Base-by-base conservation (phyloP, 2,329 filamentous ascomycete species). In the Exophiala dermatitidis region DNA sequence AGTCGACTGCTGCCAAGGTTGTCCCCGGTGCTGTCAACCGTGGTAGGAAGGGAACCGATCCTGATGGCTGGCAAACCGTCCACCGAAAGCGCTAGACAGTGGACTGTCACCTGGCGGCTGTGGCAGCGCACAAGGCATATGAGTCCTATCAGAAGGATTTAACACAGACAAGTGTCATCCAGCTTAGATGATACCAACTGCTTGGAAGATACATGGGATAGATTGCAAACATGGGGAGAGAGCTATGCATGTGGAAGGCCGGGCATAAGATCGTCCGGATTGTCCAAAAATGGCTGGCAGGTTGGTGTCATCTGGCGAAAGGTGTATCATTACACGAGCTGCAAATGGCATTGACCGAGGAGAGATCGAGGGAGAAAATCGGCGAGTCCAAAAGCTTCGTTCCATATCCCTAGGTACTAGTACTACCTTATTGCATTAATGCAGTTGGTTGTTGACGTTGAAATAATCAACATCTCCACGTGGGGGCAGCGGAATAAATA, bases 1-100 rank as follows among this genome's bases (percentile, higher is more conserved):
- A 59, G 31, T 51, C 57, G 6, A 54, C 32, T 42, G 50, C 51
- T 41, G 38, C 54, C 8, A 57, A 59, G 46, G 54, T 57, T 47
- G 38, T 53, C n/a, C 53, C 57, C 5, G 50, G 50, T 8, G 41
- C 31, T 34, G 50, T 44, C 26, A 19, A 29, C 32, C 57, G 57
- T n/a, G 47, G 36, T 19, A 53, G 54, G 46, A 59, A 59, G 41
- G 53, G 50, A 30, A 57, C 57, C 49, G 57, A 59, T 31, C 33
- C 51, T 28, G 57, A 59, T 48, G 57, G 57, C 32, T 59, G 57
- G 57, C 57, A 59, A 44, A 57, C 54, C n/a, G 57, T 59, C n/a
- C 54, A 54, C 19, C 47, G 54, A 49, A 54, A 54, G 46, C 53
- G 54, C 46, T 59, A 19, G 19, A 19, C 19, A 19, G 19, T 19